Percentiles rank a stretch among this genome's conserved stretches.
Conservation (phyloP, 495 filamentous ascomycete species). For the Parachaetomium inaequale region DNA sequence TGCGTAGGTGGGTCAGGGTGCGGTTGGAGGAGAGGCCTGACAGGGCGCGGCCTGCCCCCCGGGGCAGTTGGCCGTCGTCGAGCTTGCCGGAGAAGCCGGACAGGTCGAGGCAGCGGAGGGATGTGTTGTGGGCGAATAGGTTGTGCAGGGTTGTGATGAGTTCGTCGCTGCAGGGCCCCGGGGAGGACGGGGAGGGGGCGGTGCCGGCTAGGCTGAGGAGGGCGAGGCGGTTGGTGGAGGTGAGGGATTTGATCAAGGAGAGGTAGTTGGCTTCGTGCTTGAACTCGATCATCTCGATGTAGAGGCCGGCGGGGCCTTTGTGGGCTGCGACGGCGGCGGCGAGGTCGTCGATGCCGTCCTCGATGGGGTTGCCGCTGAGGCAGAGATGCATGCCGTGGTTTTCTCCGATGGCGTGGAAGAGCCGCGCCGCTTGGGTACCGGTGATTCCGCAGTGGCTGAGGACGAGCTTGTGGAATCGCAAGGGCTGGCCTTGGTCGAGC, state of each 20-base stretch:
- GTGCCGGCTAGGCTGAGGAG: slow-evolving; percentile 86
- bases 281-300: slow-evolving; percentile 82
- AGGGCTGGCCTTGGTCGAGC: slow-evolving; percentile 59
- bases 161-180: slow-evolving; percentile 49
- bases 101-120: slow-evolving; percentile 74
- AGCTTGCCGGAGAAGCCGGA: slow-evolving; percentile 87
- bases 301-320: slow-evolving; percentile 65
- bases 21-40: slow-evolving; percentile 72
- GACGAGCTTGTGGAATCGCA: slow-evolving; percentile 60
- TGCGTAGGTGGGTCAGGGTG: slow-evolving; percentile 67
- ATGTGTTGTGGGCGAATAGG: slow-evolving; percentile 75
- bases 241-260: slow-evolving; percentile 66
- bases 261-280: slow-evolving; percentile 72
- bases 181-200: slow-evolving; percentile 73
- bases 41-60: slow-evolving; percentile 74
- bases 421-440: slow-evolving; percentile 69
- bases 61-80: slow-evolving; percentile 79
- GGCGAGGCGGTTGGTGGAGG: slow-evolving; percentile 66
- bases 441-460: slow-evolving; percentile 79
- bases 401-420: slow-evolving; percentile 69
- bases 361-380: slow-evolving; percentile 78
- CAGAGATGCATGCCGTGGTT: slow-evolving; percentile 69
- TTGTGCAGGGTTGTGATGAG: slow-evolving; percentile 69
- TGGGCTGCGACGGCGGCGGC: slow-evolving; percentile 60
- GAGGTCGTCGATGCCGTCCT: slow-evolving; percentile 64